phyloP scores from a whole-genome alignment of 306 rosid genomes.

The Cucumis cinereus region DNA sequence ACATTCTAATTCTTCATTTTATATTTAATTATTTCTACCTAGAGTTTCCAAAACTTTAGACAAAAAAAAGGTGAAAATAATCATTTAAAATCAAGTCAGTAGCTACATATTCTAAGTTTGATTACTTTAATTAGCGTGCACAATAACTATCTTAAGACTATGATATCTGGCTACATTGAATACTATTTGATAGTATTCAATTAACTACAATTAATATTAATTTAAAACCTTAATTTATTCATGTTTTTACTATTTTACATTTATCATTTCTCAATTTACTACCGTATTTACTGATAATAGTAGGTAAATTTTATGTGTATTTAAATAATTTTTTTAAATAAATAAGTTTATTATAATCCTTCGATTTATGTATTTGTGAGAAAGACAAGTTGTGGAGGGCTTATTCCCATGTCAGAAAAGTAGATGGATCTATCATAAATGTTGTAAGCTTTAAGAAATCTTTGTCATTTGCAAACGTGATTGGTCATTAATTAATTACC shows the following conservation, averaged over 20 bases:
- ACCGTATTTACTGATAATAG: too few relatives aligned
- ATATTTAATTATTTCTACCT: background rate
- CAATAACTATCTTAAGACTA: too few relatives aligned
- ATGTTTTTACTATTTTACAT: too few relatives aligned
- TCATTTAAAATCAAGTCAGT: background rate
- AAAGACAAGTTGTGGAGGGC: background rate
- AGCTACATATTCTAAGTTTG: background rate
- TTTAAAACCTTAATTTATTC: too few relatives aligned
- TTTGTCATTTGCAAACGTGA: background rate
- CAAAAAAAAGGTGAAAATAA: background rate
- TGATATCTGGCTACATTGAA: too few relatives aligned
- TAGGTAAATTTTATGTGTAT: too few relatives aligned
- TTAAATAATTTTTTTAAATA: too few relatives aligned
- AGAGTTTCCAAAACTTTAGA: constrained; percentile 1
- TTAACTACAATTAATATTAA: too few relatives aligned
- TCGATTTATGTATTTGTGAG: background rate
- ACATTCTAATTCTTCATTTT: background rate
- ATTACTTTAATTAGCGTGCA: too few relatives aligned
- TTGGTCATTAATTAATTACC: background rate
- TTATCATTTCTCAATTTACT: too few relatives aligned
- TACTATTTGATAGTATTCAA: too few relatives aligned
- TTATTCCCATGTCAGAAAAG: background rate
- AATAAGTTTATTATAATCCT: too few relatives aligned
- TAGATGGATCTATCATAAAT: background rate
- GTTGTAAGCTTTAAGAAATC: background rate